Base-by-base conservation (phyloP, 805 yeast species). In the Cyberlindnera mycetangii region DNA sequence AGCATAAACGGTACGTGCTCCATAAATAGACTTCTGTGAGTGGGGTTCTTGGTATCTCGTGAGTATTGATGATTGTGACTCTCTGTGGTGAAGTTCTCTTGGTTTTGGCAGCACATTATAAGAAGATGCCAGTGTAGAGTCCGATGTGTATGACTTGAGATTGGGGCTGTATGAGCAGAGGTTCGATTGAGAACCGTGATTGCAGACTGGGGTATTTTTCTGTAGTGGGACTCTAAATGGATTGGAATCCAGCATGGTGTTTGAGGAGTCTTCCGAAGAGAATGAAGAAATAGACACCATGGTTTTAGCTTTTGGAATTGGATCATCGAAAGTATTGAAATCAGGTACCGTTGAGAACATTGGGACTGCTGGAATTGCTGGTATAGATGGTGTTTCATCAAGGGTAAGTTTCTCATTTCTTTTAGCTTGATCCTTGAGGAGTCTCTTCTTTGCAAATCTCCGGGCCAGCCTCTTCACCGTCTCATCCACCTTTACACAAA, bases 401-500 rank as follows among this genome's bases (percentile, higher is more conserved):
- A 28, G 17, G 3, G 19, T 31, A 24, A 38, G 21, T 5, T 38
- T 33, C 37, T 36, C 28, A 25, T 25, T 30, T n/a, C 39, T 37
- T 40, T 44, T 42, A 16, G 34, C 21, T 14, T 44, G 33, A 19
- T 48, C 45, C 32, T 44, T 43, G 27, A 46, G 27, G 24, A 48
- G 32, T 25, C 37, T 42, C 47, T 48, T 42, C 28, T 48, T 49
- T 1, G 52, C 44, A 30, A 43, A 46, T 34, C 51, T 53, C 52
- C 41, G 60, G 56, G 81, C 81, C 48, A 83, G 61, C 22, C 62
- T 58, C 45, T 80, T 75, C 18, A 85, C 80, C 24, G 76, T 72
- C 24, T 72, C 70, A 58, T 82, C 81, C 41, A 83, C 79, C 25
- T 78, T 70, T 10, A 69, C 55, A 59, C 83, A 80, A 56, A 86